Evolutionary conservation across 805 yeast genomes (phyloP).

Genomic region (Lipomyces sp.): DNA sequence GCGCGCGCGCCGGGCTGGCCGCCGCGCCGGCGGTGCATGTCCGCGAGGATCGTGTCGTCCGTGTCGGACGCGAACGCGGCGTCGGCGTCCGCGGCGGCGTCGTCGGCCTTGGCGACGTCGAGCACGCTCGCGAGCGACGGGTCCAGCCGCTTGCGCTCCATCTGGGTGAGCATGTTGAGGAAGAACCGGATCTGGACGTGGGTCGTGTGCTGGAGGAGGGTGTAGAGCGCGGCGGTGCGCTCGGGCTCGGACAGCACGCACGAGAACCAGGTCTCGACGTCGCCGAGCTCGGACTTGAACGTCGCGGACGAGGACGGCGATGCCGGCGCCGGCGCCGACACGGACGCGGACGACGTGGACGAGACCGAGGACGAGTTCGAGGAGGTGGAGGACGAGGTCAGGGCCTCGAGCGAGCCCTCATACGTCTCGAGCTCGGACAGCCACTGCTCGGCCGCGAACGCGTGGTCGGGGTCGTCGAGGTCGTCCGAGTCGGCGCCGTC

Average conservation of each 20-base stretch:
- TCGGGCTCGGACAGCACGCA: conserved; percentile 38
- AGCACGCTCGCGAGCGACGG: conserved; percentile 3
- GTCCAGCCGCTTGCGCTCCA: conserved; percentile 28
- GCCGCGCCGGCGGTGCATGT: neutral
- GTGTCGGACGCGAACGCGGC: neutral
- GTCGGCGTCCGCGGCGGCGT: too few species aligned
- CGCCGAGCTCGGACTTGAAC: conserved; percentile 38
- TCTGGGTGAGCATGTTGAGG: conserved; percentile 36
- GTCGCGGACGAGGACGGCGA: conserved; percentile 32
- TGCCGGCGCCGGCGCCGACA: neutral
- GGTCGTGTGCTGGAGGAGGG: conserved; percentile 39
- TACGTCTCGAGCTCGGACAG: conserved; percentile 37
- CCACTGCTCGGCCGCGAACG: conserved; percentile 35
- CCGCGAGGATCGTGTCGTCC: neutral
- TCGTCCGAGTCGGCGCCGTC: neutral
- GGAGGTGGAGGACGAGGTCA: conserved; percentile 33
- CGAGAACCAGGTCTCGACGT: conserved; percentile 44
- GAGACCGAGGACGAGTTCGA: conserved; percentile 12
- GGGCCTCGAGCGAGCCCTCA: conserved; percentile 36
- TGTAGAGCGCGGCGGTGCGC: conserved; percentile 40
- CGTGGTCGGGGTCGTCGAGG: neutral
- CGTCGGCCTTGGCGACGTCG: too few species aligned
- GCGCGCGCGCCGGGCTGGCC: conserved; percentile 8
- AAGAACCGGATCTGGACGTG: conserved; percentile 39
- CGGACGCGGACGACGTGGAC: conserved; percentile 22